Percentiles rank a stretch among this genome's conserved stretches.
phyloP scores from a whole-genome alignment of 2,329 filamentous ascomycete species.

The Beauveria rudraprayagi region DNA sequence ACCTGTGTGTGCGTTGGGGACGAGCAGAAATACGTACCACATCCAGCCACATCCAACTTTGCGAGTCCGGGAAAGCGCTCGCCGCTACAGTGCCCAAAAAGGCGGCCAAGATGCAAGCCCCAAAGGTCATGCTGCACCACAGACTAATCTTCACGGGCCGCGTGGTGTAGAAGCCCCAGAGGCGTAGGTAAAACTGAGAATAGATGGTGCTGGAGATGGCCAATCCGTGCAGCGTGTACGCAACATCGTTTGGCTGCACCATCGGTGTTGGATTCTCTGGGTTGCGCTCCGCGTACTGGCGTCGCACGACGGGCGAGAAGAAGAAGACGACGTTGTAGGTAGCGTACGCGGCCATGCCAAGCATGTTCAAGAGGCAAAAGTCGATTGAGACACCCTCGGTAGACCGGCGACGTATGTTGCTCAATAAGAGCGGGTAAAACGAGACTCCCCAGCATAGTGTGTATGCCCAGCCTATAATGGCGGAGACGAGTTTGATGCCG shows the following conservation, averaged over 20 bases:
- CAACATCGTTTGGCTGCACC: not conserved
- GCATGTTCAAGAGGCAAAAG: not conserved
- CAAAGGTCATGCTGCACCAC: not conserved
- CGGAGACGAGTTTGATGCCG: not conserved
- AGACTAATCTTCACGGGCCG: not conserved
- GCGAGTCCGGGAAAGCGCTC: not conserved
- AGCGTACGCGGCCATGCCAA: not conserved
- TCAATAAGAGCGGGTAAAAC: not conserved
- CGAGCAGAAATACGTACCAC: not conserved
- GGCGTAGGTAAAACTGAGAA: not conserved
- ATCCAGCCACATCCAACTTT: not conserved
- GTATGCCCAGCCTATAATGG: not conserved
- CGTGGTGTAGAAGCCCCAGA: not conserved
- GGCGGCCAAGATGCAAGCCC: not conserved
- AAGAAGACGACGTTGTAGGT: not conserved
- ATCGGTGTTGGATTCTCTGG: conserved; percentile 5
- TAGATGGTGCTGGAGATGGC: not conserved
- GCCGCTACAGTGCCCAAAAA: not conserved
- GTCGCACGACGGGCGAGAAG: not conserved
- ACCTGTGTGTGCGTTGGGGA: too few relatives aligned
- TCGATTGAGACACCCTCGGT: not conserved
- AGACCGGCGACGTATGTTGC: not conserved
- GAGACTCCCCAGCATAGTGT: not conserved
- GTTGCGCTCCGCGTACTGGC: not conserved
- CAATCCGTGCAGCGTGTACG: not conserved